Evolutionary conservation across 2,329 filamentous ascomycete genomes (phyloP).

Genomic region (Penicillium crustosum): DNA sequence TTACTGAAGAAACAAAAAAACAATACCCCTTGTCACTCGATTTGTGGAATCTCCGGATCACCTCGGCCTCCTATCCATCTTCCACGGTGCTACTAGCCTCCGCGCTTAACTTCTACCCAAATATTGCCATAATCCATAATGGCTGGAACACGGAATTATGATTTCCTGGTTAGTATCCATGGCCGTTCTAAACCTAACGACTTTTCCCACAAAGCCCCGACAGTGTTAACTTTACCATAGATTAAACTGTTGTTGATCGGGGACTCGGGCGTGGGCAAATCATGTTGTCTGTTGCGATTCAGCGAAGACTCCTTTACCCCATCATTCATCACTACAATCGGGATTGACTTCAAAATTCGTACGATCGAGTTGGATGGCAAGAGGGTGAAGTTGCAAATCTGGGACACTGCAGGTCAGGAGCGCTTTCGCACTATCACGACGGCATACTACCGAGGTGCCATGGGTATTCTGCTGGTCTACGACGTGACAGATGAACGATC

Average conservation of each 20-base stretch:
- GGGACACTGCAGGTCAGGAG: slow-evolving; percentile 98
- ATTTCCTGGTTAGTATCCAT: slow-evolving; percentile 77
- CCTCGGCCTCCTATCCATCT: background rate
- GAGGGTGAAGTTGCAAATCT: slow-evolving; percentile 98
- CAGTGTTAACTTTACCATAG: slow-evolving; percentile 48
- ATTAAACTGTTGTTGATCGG: slow-evolving; percentile 97
- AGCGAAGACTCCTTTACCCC: slow-evolving; percentile 97
- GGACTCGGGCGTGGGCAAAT: slow-evolving; percentile 95
- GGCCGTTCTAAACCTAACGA: background rate
- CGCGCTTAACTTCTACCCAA: slow-evolving; percentile 7
- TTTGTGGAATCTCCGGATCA: background rate
- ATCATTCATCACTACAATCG: slow-evolving; percentile 98
- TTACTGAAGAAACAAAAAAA: background rate
- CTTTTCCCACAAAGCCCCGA: background rate
- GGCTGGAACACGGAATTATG: slow-evolving; percentile 98
- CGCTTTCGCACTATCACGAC: slow-evolving; percentile 98
- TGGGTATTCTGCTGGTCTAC: slow-evolving; percentile 97
- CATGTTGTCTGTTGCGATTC: slow-evolving; percentile 93
- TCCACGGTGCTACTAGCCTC: slow-evolving; percentile 1
- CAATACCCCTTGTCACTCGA: background rate
- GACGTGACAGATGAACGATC: slow-evolving; percentile 96
- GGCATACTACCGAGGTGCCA: slow-evolving; percentile 96
- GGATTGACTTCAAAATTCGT: slow-evolving; percentile 99
- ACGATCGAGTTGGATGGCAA: slow-evolving; percentile 99
- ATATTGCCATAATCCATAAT: slow-evolving; percentile 52